Evolutionary conservation across 140 eudicot species (phyloP), one percentile per base, ranked within the genome.

Genomic region (Erigeron philadelphicus): DNA sequence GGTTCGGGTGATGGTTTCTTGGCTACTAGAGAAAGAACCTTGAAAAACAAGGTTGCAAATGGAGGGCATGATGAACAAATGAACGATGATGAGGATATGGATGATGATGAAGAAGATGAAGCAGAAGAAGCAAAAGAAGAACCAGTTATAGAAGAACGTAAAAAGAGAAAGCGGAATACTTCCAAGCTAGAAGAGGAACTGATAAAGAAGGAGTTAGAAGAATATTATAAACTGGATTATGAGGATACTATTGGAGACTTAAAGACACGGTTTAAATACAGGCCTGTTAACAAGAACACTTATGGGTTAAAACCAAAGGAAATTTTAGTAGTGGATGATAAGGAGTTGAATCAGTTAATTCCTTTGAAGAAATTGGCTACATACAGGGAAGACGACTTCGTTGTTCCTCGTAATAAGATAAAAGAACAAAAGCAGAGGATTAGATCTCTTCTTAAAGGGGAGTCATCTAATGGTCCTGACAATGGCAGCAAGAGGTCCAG

Each of bases 301-400:
- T 92, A 73, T 49, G 96, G 95, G 45, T 66, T 92, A 44, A 84
- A 53, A 59, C 47, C 93, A 0, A 75, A 58, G 53, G 96, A 92
- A 8, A 70, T 92, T 40, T 38, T 92, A 8, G 11, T 25, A 48
- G 65, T 84, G 72, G 98, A 88, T 64, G 96, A 88, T 38, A 86
- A 88, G 76, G 98, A 90, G 60, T 79, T 90, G 72, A 90, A 90
- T 80, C 96, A 88, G 61, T 79, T 78, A 40, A 83, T 90, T 65
- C 77, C 98, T 17, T 75, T 88, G 72, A 92, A 88, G 82, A 92
- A 92, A 73, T 10, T 92, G 66, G 96, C 98, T 8, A 84, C 98
- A 23, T 92, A 92, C 23, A 79, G 85, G 70, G 96, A 91, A 58
- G 79, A 84, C 42, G 96, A 88, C 61, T 92, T 91, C 79, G 61